A percentile compares a stretch with the other conserved stretches of the same genome.
These are phyloP conservation scores for Phyllosticta citrichinensis DNA, from an alignment of 2,329 filamentous ascomycete genomes.

Conservation along the genomic window DNA sequence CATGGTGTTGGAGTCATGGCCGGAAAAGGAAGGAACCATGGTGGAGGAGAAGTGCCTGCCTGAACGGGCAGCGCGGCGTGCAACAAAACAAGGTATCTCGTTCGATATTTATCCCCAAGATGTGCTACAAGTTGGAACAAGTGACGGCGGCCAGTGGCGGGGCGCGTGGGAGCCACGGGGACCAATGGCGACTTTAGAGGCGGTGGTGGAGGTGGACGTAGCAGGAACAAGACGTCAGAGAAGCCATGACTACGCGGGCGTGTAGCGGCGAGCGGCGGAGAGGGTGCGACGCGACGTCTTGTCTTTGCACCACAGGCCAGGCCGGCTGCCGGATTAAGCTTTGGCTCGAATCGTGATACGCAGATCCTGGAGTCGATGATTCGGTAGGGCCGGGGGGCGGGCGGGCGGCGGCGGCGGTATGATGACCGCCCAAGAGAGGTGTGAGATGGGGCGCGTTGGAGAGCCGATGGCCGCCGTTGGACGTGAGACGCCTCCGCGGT, in stretches of 20 bases:
- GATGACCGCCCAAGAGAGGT: background rate
- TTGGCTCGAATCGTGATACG: background rate
- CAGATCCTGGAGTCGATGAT: background rate
- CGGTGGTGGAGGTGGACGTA: background rate
- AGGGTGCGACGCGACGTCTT: background rate
- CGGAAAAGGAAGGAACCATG: background rate
- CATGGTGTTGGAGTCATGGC: constrained; percentile 3
- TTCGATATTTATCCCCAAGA: too few relatives aligned
- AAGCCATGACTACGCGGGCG: background rate
- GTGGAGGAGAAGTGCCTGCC: background rate
- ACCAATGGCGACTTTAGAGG: background rate
- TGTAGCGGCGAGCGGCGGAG: background rate
- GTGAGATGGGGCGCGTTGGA: background rate
- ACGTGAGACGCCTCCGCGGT: background rate
- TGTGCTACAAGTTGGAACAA: background rate
- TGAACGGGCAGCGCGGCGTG: background rate
- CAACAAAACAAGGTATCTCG: background rate
- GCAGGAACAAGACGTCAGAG: background rate
- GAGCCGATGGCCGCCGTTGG: background rate
- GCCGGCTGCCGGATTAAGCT: background rate
- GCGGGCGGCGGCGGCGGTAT: background rate
- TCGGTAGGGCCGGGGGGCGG: background rate
- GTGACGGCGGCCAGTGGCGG: background rate
- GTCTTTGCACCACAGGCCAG: background rate
- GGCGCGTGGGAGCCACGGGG: background rate